These are phyloP conservation scores for Gillenia trifoliata DNA, from an alignment of 306 rosid species.

Conservation along the genomic window DNA sequence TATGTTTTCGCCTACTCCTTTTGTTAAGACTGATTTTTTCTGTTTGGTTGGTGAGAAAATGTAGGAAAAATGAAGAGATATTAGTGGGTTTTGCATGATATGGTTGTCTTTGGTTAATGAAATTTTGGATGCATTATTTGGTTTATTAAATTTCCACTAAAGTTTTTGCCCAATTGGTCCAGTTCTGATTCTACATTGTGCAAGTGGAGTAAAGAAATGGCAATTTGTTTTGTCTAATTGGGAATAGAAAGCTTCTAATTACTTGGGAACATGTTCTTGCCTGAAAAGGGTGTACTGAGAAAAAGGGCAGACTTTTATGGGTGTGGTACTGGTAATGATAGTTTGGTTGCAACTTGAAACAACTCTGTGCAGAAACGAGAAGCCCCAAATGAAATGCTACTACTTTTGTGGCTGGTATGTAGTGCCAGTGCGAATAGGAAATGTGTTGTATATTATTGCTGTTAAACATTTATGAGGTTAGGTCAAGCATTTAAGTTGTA, in stretches of 20 bases:
- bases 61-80: neutral
- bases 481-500: neutral
- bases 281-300: neutral
- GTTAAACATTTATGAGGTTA: neutral
- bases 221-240: neutral
- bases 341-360: neutral
- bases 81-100: neutral
- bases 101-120: neutral
- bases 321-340: neutral
- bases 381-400: neutral
- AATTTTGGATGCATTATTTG: neutral
- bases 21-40: neutral
- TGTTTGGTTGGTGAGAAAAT: neutral
- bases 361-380: neutral
- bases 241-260: neutral
- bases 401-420: neutral
- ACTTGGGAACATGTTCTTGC: neutral
- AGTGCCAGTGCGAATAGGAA: neutral
- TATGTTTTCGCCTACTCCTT: constrained; percentile 22
- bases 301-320: neutral
- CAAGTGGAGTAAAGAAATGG: neutral
- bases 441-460: neutral
- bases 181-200: neutral
- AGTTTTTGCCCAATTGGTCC: neutral
- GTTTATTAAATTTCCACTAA: neutral